These are phyloP conservation scores for Trichosporon faecale DNA, from an alignment of 1,284 basidiomycete genomes.

Conservation along the genomic window DNA sequence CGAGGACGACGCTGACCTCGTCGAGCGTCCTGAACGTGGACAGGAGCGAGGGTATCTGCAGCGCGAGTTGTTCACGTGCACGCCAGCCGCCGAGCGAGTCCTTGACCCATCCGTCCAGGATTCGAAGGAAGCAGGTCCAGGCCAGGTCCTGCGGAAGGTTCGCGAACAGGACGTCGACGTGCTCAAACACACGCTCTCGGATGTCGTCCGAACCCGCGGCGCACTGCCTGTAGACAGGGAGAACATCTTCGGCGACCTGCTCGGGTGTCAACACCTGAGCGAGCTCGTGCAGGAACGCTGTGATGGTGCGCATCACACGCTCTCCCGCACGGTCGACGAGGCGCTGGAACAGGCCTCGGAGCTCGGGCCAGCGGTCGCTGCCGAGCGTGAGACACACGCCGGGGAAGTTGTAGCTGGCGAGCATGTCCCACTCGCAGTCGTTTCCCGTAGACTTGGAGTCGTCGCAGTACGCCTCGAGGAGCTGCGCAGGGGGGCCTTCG, in stretches of 20 bases:
- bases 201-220: slow-evolving; percentile 66
- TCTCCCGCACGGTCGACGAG: slow-evolving; percentile 58
- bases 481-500: slow-evolving; percentile 69
- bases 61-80: slow-evolving; percentile 68
- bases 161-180: slow-evolving; percentile 61
- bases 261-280: slow-evolving; percentile 77
- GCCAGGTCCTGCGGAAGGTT: slow-evolving; percentile 59
- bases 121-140: slow-evolving; percentile 58
- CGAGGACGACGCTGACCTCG: slow-evolving; percentile 47
- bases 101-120: slow-evolving; percentile 65
- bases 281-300: slow-evolving; percentile 84
- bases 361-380: slow-evolving; percentile 67
- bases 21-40: slow-evolving; percentile 39
- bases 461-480: slow-evolving; percentile 70
- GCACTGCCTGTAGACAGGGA: slow-evolving; percentile 68
- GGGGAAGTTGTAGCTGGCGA: slow-evolving; percentile 92
- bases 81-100: slow-evolving; percentile 72
- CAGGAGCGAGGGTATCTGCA: slow-evolving; percentile 59
- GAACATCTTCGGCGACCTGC: slow-evolving; percentile 66
- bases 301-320: slow-evolving; percentile 55
- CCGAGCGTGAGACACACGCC: slow-evolving; percentile 86
- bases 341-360: slow-evolving; percentile 67
- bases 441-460: slow-evolving; percentile 23
- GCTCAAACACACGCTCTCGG: slow-evolving; percentile 60
- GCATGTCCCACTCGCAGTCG: slow-evolving; percentile 71